Evolutionary conservation across 768 basidiomycete species (phyloP), one percentile per base, ranked within the genome.

Genomic region (Leccinum pellstonianum): DNA sequence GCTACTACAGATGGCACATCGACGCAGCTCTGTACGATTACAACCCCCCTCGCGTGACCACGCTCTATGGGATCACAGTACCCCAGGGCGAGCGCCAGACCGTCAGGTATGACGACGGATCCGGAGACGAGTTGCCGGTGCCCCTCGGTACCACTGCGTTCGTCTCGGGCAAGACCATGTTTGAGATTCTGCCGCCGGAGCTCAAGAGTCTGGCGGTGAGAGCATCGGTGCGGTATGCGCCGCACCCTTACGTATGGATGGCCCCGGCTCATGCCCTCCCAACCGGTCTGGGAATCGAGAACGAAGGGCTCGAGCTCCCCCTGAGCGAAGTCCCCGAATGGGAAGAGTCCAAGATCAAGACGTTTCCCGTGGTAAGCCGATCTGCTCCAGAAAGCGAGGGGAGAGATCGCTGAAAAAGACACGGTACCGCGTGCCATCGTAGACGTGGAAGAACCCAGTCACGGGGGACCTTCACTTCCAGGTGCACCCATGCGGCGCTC

Each of bases 241-340:
- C 93, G 11, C 91, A 93, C 59, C 91, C 93, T 1, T 94, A 93
- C 70, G 87, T 93, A 38, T 94, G 92, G 92, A 95, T 95, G 91
- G 82, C 88, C 0, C 83, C 86, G 17, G 85, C 91, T 1, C 83
- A 79, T 58, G 86, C 91, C 0, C 71, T 85, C 66, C 78, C 90
- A 0, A 93, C 91, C 21, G 93, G 93, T 5, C 77, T 96, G 8
- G 93, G 93, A 1, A 87, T 95, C 66, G 90, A 89, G 72, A 79
- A 77, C 2, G 94, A 95, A 53, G 88, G 87, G 0, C 76, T 85
- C 37, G 93, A 96, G 76, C 65, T 89, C 62, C 72, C 84, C 1
- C 64, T 84, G 50, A 74, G 80, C 17, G 86, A 92, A 60, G 81
- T 97, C 23, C 90, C 94, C 0, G 73, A 80, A n/a, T 97, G 93